Evolutionary conservation across 371 early-diverging fungal species (phyloP), one percentile per base, ranked within the genome.

Genomic region (Mortierella sp.): DNA sequence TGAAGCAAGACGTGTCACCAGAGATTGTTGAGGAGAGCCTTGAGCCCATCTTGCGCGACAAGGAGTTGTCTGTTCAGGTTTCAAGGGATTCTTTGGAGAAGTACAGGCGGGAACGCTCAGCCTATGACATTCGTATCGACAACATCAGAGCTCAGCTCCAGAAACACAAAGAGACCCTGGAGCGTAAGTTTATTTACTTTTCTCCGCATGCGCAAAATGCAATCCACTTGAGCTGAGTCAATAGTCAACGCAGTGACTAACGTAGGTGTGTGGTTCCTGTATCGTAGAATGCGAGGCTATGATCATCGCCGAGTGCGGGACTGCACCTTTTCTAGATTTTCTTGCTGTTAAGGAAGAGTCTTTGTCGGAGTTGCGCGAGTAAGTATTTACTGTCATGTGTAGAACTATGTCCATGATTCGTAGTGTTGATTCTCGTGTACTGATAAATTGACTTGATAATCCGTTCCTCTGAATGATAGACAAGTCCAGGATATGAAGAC

Each of bases 281-380:
- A 31, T 65, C 9, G 42, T 75, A 85, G 87, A 82, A 1, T 73
- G 72, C 24, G 71, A 77, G 34, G 80, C 44, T 31, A 70, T 55
- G 55, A 80, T 82, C 42, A 38, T 47, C 3, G 54, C 34, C 13
- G 76, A 78, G 28, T 88, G 89, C 54, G 81, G 75, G 24, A 72
- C 42, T 4, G 68, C 71, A 21, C 16, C 75, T 0, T 71, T 88
- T n/a, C 79, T 79, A 0, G 81, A 79, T 16, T 42, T 87, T 1
- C 52, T 87, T 50, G 52, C 58, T 2, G 58, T 34, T 26, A 84
- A 84, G 38, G 82, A 80, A 6, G 88, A 89, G 55, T 83, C 75
- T 3, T 79, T 84, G 38, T 74, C 63, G 6, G 84, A 84, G 38
- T 55, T 87, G 42, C 80, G 88, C 44, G 81, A 83, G 79, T 89